These are phyloP conservation scores for Gorgonomyces haynaldii DNA, from an alignment of 192 early-diverging fungal species.

Conservation along the genomic window DNA sequence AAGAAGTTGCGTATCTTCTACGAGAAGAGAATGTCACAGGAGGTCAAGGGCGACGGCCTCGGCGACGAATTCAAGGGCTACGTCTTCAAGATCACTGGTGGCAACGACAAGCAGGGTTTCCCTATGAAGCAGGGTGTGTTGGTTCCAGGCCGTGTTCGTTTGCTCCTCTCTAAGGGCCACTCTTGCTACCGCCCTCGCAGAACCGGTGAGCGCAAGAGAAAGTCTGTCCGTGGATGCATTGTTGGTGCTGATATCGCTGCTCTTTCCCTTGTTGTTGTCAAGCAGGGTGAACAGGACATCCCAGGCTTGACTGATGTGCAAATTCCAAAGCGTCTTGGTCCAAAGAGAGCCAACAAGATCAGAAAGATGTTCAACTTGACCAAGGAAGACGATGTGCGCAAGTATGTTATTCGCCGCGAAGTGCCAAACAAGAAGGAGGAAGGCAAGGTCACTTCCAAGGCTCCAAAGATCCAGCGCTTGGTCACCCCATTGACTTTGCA, in stretches of 20 bases:
- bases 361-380: conserved; percentile 97
- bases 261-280: conserved; percentile 87
- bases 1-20: conserved; percentile 90
- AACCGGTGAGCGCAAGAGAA: conserved; percentile 96
- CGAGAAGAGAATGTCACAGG: conserved; percentile 94
- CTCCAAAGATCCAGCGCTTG: conserved; percentile 95
- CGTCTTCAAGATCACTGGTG: conserved; percentile 98
- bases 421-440: conserved; percentile 68
- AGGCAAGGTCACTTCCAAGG: conserved; percentile 92
- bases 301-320: conserved; percentile 88
- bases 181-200: conserved; percentile 97
- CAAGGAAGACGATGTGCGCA: conserved; percentile 98
- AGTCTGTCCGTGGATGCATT: conserved; percentile 99
- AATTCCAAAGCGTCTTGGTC: conserved; percentile 94
- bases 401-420: conserved; percentile 98
- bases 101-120: conserved; percentile 99
- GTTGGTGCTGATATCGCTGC: conserved; percentile 88
- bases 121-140: conserved; percentile 99
- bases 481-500: conserved; percentile 94
- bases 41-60: conserved; percentile 88
- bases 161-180: conserved; percentile 76
- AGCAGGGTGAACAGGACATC: conserved; percentile 94
- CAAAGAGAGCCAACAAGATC: conserved; percentile 98
- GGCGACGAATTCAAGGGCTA: conserved; percentile 99
- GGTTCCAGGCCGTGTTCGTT: conserved; percentile 40